Evolutionary conservation across 345 rosid genomes (phyloP), one percentile per base, ranked within the genome.

Genomic region (Punica granatum): DNA sequence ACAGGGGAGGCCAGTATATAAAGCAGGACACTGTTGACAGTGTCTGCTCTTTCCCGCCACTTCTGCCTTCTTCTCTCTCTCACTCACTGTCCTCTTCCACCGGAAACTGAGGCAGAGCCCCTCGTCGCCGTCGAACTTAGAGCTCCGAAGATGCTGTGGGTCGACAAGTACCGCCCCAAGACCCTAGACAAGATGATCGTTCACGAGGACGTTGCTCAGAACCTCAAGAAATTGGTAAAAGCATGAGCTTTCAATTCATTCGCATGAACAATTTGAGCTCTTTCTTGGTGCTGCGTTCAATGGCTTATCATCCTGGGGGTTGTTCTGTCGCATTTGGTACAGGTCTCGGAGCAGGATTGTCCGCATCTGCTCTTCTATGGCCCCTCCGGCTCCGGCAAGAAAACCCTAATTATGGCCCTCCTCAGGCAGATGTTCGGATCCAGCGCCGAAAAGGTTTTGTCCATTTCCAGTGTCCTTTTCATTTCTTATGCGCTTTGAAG

Each of bases 311-410:
- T 28, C 1, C 49, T 19, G 2, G n/a, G n/a, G 41, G 21, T 3
- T n/a, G 34, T 37, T 30, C 25, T 31, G 41, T 41, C 36, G 25
- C 23, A 30, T 48, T 49, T 25, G 32, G 28, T 1, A 4, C 65
- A 93, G 98, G 99, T 94, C 2, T 49, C 86, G 11, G 96, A 94
- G 73, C 99, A 94, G 68, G 98, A 94, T 72, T 94, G 96, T 63
- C 99, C 96, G 4, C 99, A 94, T 74, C 80, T 94, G 80, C 96
- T 94, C 67, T 91, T 94, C 87, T 91, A 89, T 79, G 99, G 99
- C 6, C 97, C 98, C 6, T 81, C 95, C 64, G 99, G 99, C 28
- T 86, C 93, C 31, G 99, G 99, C 80, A 94, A 94, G 87, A 94
- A 94, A 91, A 94, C 98, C 89, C 97, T 94, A 79, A 82, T 94